Evolutionary conservation across 164 flowering plant genomes (phyloP), one percentile per base, ranked within the genome.

Genomic region (Sextonia rubra): DNA sequence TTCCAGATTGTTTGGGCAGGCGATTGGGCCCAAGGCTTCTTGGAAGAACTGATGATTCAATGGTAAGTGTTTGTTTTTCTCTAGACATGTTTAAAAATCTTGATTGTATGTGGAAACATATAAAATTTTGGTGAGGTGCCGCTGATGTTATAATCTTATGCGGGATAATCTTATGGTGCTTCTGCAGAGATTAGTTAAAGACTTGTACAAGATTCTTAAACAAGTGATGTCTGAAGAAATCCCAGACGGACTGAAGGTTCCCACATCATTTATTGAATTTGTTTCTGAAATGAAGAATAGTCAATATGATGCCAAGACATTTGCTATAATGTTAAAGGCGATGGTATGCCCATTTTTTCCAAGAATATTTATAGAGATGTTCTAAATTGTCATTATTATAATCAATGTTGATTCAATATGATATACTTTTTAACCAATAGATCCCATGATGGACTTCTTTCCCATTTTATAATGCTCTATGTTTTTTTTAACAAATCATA

Each of bases 1-100:
- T 60, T 47, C 74, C 90, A 95, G 99, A 86, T 90, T 95, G 99
- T 87, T 81, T 93, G 77, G 97, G 99, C 30, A 86, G 99, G 77
- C 88, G 97, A 47, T 82, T 85, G 79, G 99, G 99, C 76, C 98
- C 99, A 11, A 86, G 82, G 80, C 75, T 93, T 83, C 94, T 95
- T 76, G 92, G 97, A 60, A 81, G 94, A 75, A 84, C 79, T 71
- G 94, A 91, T 85, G 90, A 86, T 88, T 88, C 97, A 75, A 86
- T 79, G 89, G 99, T 95, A 83, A 87, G 61, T 63, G 48, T 69
- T 64, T 17, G 26, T 15, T 27, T 15, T 22, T 17, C 12, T 61
- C 25, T 22, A 61, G 64, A 9, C 14, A 29, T 37, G 44, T 37
- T 37, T 37, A 37, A 37, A 37, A 37, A 37, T 37, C 7, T 37